These are phyloP conservation scores for Byssoonygena ceratinophila DNA, from an alignment of 2,329 filamentous ascomycete species.

Conservation along the genomic window DNA sequence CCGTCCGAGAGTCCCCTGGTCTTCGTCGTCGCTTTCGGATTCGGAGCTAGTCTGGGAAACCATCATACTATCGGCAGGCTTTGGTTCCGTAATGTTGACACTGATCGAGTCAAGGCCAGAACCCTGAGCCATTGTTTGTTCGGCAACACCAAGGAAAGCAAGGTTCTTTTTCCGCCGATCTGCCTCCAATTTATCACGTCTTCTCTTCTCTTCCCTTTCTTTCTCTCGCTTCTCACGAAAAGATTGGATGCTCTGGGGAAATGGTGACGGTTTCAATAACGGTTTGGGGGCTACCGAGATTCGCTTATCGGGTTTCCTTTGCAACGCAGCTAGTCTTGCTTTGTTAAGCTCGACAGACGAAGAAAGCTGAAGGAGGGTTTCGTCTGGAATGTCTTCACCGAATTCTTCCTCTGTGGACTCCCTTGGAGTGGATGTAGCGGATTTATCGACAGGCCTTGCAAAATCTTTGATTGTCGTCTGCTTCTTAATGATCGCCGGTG, in stretches of 20 bases:
- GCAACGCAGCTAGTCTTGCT: constrained; percentile 16
- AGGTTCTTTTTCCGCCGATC: constrained; percentile 53
- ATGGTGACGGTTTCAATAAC: constrained; percentile 17
- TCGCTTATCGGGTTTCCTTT: constrained; percentile 17
- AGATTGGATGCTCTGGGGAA: constrained; percentile 31
- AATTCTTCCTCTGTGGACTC: constrained; percentile 33
- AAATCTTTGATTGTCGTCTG: constrained; percentile 35
- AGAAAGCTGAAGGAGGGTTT: constrained; percentile 33
- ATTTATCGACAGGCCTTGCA: constrained; percentile 28
- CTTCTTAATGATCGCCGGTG: constrained; percentile 33
- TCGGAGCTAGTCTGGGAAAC: constrained; percentile 56
- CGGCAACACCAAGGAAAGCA: constrained; percentile 41
- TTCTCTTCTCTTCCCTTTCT: constrained; percentile 64
- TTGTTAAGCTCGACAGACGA: constrained; percentile 36
- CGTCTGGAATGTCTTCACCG: constrained; percentile 35
- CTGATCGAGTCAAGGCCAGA: constrained; percentile 65
- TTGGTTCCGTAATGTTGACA: constrained; percentile 67
- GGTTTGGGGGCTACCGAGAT: constrained; percentile 14
- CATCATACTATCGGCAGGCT: constrained; percentile 73
- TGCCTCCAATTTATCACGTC: constrained; percentile 60
- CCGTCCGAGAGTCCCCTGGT: constrained; percentile 40
- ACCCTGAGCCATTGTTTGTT: constrained; percentile 60
- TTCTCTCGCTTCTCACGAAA: constrained; percentile 65
- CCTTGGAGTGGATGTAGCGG: constrained; percentile 27
- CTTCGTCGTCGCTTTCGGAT: constrained; percentile 62